Evolutionary conservation across 306 rosid species (phyloP), one percentile per base, ranked within the genome.

Genomic region (Prunus mira): DNA sequence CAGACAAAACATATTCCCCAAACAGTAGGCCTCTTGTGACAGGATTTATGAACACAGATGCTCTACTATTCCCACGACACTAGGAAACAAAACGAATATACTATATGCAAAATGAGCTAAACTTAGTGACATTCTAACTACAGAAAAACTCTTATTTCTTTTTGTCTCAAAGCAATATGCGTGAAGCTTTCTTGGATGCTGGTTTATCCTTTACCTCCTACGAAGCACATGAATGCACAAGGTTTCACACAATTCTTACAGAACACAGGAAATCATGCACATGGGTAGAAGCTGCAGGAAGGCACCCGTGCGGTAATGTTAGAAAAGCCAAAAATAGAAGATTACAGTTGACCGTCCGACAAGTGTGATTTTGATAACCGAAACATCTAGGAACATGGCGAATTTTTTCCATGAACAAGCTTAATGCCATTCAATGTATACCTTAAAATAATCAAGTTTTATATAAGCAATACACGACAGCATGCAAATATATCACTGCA

Each of bases 321-420:
- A 32, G 28, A 25, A 57, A 17, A 34, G 6, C 41, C 8, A 51
- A 4, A 51, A 72, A 38, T 65, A 22, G 64, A 56, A 28, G 70
- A 67, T 63, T 30, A 68, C 46, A 75, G 79, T 62, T 72, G 79
- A 76, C 79, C 63, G 64, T 46, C 66, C 66, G 12, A 14, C 34
- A 30, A 7, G 12, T 71, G 68, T 69, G 76, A 72, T 72, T 54
- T 49, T 25, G 72, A 65, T 22, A 65, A 71, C 74, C 20, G 76
- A 70, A 79, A 50, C 75, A 85, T 76, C 84, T 80, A 56, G 78
- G 75, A 47, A 68, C 15, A 56, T 15, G 13, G 34, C 41, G 18
- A 19, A 51, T 32, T 71, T 64, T 25, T 67, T 28, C 11, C 6
- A 3, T 3, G 45, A 65, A 22, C 58, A 49, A 60, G 32, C 13